Evolutionary conservation across 768 basidiomycete genomes (phyloP).

Genomic region (Suillus americanus): DNA sequence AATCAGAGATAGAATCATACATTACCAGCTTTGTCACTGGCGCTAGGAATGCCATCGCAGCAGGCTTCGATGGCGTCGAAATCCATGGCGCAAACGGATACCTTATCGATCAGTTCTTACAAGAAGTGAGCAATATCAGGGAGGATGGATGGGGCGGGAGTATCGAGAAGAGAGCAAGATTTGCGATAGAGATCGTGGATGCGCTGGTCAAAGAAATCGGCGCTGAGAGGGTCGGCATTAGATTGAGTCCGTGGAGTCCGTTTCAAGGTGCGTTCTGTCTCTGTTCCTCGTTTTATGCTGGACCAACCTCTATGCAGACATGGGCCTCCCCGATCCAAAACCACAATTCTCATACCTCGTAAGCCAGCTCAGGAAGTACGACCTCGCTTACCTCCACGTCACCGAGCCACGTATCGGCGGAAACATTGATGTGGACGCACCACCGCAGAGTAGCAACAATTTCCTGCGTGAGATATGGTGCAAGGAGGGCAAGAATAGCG

Average conservation of each 20-base stretch:
- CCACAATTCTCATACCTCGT: slow-evolving; percentile 37
- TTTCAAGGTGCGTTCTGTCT: slow-evolving; percentile 31
- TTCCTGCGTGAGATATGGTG: slow-evolving; percentile 29
- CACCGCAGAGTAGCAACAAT: slow-evolving; percentile 21
- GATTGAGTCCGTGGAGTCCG: slow-evolving; percentile 42
- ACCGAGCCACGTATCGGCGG: slow-evolving; percentile 32
- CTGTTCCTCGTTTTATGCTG: not conserved
- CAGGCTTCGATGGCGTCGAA: slow-evolving; percentile 41
- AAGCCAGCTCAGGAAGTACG: slow-evolving; percentile 18
- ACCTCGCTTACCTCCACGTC: slow-evolving; percentile 44
- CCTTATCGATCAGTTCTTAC: slow-evolving; percentile 41
- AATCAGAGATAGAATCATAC: slow-evolving; percentile 44
- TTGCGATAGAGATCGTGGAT: slow-evolving; percentile 42
- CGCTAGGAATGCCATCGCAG: not conserved
- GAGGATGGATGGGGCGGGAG: slow-evolving; percentile 52
- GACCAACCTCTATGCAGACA: not conserved
- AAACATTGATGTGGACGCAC: not conserved
- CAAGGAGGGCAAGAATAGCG: slow-evolving; percentile 1
- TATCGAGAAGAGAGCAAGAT: slow-evolving; percentile 46
- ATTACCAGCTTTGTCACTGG: not conserved
- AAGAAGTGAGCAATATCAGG: slow-evolving; percentile 39
- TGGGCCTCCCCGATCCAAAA: slow-evolving; percentile 28
- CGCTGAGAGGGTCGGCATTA: slow-evolving; percentile 39
- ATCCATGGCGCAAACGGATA: slow-evolving; percentile 33
- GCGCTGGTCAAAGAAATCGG: slow-evolving; percentile 45